Evolutionary conservation across 2,329 filamentous ascomycete genomes (phyloP).

Genomic region (Bipolaris bicolor): DNA sequence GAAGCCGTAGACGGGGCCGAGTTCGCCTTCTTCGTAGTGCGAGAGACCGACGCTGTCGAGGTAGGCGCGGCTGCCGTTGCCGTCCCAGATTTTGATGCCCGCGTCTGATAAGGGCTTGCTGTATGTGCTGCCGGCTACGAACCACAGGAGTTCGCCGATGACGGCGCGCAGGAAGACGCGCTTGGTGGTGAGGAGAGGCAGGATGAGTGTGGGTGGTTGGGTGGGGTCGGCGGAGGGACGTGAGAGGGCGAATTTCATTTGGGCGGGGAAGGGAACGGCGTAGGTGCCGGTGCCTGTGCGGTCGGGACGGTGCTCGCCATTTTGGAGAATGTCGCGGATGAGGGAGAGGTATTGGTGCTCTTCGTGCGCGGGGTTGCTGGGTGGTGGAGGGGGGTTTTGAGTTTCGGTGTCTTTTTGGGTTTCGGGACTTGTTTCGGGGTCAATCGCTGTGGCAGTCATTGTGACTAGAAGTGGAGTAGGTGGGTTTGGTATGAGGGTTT

Average conservation of each 20-base stretch:
- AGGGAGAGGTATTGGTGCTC: slow-evolving; percentile 94
- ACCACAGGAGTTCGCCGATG: slow-evolving; percentile 93
- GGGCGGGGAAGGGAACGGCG: slow-evolving; percentile 84
- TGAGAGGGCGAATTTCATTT: slow-evolving; percentile 85
- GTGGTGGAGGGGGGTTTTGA: slow-evolving; percentile 22
- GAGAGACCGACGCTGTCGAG: slow-evolving; percentile 83
- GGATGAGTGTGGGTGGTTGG: slow-evolving; percentile 62
- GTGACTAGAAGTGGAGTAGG: neutral
- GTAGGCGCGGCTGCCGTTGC: slow-evolving; percentile 89
- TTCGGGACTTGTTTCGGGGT: slow-evolving; percentile 31
- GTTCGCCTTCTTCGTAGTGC: slow-evolving; percentile 83
- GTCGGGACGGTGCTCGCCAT: slow-evolving; percentile 88
- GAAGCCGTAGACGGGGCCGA: slow-evolving; percentile 96
- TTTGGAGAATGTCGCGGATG: slow-evolving; percentile 79
- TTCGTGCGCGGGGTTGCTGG: slow-evolving; percentile 64
- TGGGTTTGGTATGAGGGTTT: neutral
- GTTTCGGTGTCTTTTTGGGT: slow-evolving; percentile 25
- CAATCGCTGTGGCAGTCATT: slow-evolving; percentile 40
- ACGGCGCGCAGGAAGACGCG: slow-evolving; percentile 93
- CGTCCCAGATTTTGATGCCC: slow-evolving; percentile 97
- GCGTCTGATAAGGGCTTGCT: slow-evolving; percentile 75
- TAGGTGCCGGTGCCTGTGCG: slow-evolving; percentile 92
- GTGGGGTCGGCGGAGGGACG: slow-evolving; percentile 53
- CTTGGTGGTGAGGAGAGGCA: slow-evolving; percentile 96
- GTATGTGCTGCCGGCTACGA: slow-evolving; percentile 83